Evolutionary conservation across 2,329 filamentous ascomycete species (phyloP).

Genomic region (Calonectria pteridis): DNA sequence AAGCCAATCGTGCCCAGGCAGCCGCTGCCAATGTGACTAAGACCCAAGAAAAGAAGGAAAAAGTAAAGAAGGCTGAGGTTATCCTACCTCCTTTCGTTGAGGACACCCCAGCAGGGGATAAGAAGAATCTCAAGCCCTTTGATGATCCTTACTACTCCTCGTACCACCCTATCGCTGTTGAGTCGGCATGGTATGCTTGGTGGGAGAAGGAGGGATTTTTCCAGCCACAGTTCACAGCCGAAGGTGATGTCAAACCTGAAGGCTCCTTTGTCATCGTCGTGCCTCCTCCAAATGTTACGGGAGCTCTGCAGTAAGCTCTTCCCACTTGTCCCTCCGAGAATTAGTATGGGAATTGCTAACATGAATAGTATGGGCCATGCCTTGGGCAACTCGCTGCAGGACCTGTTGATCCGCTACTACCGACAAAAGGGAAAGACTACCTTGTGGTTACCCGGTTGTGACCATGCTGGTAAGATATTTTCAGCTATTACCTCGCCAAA

Average conservation of each 20-base stretch:
- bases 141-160: constrained; percentile 87
- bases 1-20: constrained; percentile 63
- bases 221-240: constrained; percentile 81
- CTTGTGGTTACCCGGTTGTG: constrained; percentile 89
- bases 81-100: constrained; percentile 78
- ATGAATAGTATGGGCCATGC: constrained; percentile 43
- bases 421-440: constrained; percentile 91
- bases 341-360: background rate
- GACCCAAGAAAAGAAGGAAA: constrained; percentile 77
- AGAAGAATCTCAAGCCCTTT: constrained; percentile 82
- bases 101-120: constrained; percentile 80
- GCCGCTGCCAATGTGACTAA: constrained; percentile 64
- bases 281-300: constrained; percentile 96
- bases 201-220: constrained; percentile 98
- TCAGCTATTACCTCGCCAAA: background rate
- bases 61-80: constrained; percentile 72
- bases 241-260: constrained; percentile 83
- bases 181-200: constrained; percentile 94
- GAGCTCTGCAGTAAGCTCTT: constrained; percentile 74
- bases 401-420: constrained; percentile 88
- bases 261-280: constrained; percentile 93
- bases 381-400: constrained; percentile 80
- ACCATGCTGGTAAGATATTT: constrained; percentile 78
- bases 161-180: constrained; percentile 91
- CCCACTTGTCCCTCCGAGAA: too few relatives aligned